A percentile compares a stretch with the other conserved stretches of the same genome.
Conservation (phyloP, 1,284 basidiomycete species). For the Ustilago vetiveriae region DNA sequence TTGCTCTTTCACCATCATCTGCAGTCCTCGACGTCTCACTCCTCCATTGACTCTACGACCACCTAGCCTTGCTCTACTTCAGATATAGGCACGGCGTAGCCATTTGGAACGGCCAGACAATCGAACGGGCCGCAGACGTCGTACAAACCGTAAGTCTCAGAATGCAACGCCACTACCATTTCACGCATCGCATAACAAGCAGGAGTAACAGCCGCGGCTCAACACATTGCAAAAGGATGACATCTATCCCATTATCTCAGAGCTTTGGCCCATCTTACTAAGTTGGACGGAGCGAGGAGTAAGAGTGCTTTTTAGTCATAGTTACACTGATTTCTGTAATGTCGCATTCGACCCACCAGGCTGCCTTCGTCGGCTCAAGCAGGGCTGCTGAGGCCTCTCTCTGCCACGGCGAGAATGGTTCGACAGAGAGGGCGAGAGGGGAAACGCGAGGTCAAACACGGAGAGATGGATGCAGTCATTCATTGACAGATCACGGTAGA, state of each 20-base stretch:
- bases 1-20: neutral
- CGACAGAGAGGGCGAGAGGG: neutral
- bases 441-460: no score
- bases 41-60: no score
- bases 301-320: constrained; percentile 37
- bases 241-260: constrained; percentile 33
- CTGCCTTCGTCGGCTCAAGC: no score
- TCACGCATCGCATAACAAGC: no score
- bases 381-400: no score
- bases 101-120: no score
- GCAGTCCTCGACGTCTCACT: constrained; percentile 1
- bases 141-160: constrained; percentile 6
- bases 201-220: neutral
- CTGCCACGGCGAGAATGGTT: neutral
- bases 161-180: no score
- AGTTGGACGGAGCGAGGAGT: constrained; percentile 22
- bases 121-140: constrained; percentile 1
- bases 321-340: constrained; percentile 34
- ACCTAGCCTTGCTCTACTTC: no score
- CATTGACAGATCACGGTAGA: no score
- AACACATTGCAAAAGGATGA: constrained; percentile 24
- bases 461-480: no score
- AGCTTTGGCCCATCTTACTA: constrained; percentile 12
- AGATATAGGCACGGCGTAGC: no score
- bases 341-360: neutral